Conservation (phyloP, 345 rosid genomes). For the Luvunga scandens region DNA sequence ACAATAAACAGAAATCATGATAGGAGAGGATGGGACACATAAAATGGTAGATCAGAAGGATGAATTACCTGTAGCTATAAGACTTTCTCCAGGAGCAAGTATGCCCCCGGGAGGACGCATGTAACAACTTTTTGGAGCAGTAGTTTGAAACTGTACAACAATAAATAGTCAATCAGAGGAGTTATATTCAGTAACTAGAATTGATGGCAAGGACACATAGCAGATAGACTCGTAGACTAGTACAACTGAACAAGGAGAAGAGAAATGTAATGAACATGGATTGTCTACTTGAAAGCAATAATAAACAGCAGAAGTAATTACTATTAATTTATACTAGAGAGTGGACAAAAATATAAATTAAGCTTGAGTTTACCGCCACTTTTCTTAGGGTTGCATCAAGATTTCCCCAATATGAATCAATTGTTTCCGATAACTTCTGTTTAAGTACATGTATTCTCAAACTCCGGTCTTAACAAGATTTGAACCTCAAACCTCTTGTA, state of each 20-base stretch:
- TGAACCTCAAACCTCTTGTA: background rate
- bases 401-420: background rate
- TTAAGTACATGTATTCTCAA: background rate
- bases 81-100: slow-evolving; percentile 68
- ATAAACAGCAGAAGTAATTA: background rate
- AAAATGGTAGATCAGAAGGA: background rate
- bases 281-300: background rate
- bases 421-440: background rate
- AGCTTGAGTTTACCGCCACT: background rate
- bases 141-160: slow-evolving; percentile 63
- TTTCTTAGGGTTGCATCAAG: background rate
- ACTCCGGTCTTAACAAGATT: background rate
- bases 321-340: background rate
- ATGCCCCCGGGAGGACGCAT: slow-evolving; percentile 81
- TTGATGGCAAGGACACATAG: background rate
- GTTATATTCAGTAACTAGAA: background rate
- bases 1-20: slow-evolving; percentile 2
- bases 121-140: slow-evolving; percentile 77
- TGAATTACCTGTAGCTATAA: slow-evolving; percentile 60
- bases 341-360: background rate
- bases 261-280: background rate
- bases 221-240: background rate
- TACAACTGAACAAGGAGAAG: background rate
- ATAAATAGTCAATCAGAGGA: background rate
- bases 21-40: background rate